Conservation (phyloP, 1,139 yeast species). For the Candida dubliniensis region DNA sequence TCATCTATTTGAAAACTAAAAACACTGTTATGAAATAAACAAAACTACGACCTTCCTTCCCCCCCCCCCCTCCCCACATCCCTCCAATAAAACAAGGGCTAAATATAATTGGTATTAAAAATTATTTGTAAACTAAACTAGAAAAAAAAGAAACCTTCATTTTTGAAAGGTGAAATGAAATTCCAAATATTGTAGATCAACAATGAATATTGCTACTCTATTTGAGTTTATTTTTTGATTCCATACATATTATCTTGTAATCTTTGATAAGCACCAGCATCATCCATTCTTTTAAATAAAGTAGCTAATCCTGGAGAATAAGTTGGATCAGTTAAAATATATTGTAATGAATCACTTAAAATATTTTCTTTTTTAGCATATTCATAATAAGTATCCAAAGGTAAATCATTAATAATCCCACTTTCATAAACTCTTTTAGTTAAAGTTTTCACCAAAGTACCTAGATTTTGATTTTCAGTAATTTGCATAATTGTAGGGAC, state of each 20-base stretch:
- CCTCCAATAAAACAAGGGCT: too few relatives aligned
- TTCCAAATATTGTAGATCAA: too few relatives aligned
- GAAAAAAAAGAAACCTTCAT: too few relatives aligned
- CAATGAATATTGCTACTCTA: too few relatives aligned
- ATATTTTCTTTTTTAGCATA: conserved; percentile 25
- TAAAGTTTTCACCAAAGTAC: conserved; percentile 26
- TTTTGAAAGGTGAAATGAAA: too few relatives aligned
- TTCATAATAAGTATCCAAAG: conserved; percentile 22
- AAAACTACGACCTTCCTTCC: too few relatives aligned
- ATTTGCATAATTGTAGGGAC: conserved; percentile 30
- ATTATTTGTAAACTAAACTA: too few relatives aligned
- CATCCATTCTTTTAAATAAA: conserved; percentile 35
- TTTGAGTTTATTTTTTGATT: neutral
- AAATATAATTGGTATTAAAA: too few relatives aligned
- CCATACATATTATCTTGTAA: conserved; percentile 40
- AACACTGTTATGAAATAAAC: too few relatives aligned
- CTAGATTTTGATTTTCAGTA: conserved; percentile 24
- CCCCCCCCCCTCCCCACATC: too few relatives aligned
- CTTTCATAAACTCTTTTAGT: conserved; percentile 29
- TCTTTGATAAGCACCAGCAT: conserved; percentile 32
- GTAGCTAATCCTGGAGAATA: conserved; percentile 37
- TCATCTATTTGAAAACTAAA: too few relatives aligned
- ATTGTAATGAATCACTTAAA: conserved; percentile 27
- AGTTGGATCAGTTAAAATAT: conserved; percentile 27
- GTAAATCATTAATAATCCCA: conserved; percentile 35